phyloP scores from a whole-genome alignment of 345 rosid genomes.

The Citrus mangshanensis region DNA sequence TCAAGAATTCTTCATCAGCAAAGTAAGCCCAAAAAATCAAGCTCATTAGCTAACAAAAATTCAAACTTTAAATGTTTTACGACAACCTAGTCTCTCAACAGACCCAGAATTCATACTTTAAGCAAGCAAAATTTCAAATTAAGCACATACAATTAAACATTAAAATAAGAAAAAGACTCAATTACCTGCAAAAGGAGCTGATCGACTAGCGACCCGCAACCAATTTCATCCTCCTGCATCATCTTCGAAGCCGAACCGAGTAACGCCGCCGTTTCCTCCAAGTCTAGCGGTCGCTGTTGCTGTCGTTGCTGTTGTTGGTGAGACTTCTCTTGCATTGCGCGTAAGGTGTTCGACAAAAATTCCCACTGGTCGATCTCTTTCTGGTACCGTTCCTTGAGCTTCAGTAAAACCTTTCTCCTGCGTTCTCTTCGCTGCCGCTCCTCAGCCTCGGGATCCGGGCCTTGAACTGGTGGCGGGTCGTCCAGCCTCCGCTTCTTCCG shows the following conservation, averaged over 20 bases:
- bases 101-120: neutral
- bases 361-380: conserved; percentile 69
- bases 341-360: conserved; percentile 50
- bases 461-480: conserved; percentile 18
- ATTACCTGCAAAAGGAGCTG: conserved; percentile 65
- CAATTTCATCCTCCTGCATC: conserved; percentile 7
- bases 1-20: neutral
- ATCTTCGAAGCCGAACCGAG: conserved; percentile 3
- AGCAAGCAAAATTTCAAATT: neutral
- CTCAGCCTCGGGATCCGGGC: conserved; percentile 34
- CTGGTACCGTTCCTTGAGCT: conserved; percentile 49
- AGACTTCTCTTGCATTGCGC: conserved; percentile 46
- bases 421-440: conserved; percentile 44
- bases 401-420: conserved; percentile 44
- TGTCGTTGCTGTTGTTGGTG: conserved; percentile 17
- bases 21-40: conserved; percentile 7
- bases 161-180: neutral
- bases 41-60: neutral
- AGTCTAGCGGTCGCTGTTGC: conserved; percentile 14
- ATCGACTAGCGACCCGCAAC: conserved; percentile 36
- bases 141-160: neutral
- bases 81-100: neutral
- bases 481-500: conserved; percentile 48
- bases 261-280: conserved; percentile 19
- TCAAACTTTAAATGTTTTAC: neutral